phyloP scores from a whole-genome alignment of 1,139 yeast genomes.

The Kodamaea plutei region DNA sequence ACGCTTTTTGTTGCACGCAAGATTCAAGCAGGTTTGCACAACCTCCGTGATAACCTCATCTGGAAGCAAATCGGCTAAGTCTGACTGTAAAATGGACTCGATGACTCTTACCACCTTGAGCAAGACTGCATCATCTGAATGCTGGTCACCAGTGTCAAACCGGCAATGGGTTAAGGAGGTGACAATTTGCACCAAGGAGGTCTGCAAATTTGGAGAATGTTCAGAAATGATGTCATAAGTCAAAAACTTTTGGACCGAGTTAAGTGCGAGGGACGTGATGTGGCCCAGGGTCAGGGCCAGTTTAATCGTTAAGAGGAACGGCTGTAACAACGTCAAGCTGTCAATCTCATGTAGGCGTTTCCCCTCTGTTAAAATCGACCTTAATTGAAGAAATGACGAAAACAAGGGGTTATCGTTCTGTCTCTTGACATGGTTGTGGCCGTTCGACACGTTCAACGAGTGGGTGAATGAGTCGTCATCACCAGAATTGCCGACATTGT shows the following conservation, averaged over 20 bases:
- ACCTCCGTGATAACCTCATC: slow-evolving; percentile 87
- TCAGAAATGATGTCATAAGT: slow-evolving; percentile 54
- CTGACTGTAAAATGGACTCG: slow-evolving; percentile 65
- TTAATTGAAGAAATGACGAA: slow-evolving; percentile 74
- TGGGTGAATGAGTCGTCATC: slow-evolving; percentile 33
- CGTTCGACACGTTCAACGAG: slow-evolving; percentile 14
- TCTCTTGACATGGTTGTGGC: slow-evolving; percentile 12
- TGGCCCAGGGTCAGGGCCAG: slow-evolving; percentile 83
- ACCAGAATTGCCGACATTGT: slow-evolving; percentile 8
- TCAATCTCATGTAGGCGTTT: slow-evolving; percentile 56
- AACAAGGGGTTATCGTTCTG: slow-evolving; percentile 58
- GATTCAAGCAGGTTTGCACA: slow-evolving; percentile 83
- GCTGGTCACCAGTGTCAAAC: slow-evolving; percentile 92
- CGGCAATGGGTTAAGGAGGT: slow-evolving; percentile 89
- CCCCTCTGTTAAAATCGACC: slow-evolving; percentile 63
- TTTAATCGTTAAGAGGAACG: slow-evolving; percentile 81
- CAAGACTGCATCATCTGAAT: slow-evolving; percentile 87
- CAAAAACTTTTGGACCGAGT: slow-evolving; percentile 68
- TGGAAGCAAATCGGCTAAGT: slow-evolving; percentile 58
- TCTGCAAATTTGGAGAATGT: slow-evolving; percentile 42
- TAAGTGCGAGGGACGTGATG: slow-evolving; percentile 78
- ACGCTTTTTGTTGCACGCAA: slow-evolving; percentile 90
- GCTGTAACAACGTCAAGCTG: slow-evolving; percentile 72
- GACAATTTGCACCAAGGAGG: slow-evolving; percentile 55
- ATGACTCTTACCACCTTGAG: slow-evolving; percentile 75